Base-by-base conservation (phyloP, 1,284 basidiomycete species). In the Crepidotus sp. region DNA sequence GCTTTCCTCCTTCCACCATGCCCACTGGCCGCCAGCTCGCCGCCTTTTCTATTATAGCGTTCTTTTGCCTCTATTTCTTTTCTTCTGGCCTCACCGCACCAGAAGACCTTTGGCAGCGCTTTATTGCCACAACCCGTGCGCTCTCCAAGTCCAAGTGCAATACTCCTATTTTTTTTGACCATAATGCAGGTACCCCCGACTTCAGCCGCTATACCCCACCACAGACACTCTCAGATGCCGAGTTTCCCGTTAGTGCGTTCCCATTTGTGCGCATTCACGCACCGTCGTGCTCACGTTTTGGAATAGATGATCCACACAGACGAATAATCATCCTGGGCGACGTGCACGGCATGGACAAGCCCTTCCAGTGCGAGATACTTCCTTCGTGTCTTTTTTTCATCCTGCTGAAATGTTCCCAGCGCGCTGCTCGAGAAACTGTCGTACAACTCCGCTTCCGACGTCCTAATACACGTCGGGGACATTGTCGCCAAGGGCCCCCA, bases 391-490 rank as follows among this genome's bases (percentile, higher is more conserved):
- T 18, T 27, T 25, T 29, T 7, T 15, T 3, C 18, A 8, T 2
- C 4, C 21, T 17, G 25, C 38, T 34, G 42, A 31, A 36, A 44
- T 22, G 26, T 25, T 37, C 39, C 2, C 49, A 90, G 87, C 27
- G 60, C 71, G 38, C 68, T 93, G 3, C 68, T 93, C 21, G 49
- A 65, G 13, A 70, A 76, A 52, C 49, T 88, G 22, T 64, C 70
- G 1, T 93, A 83, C 59, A 57, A 77, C 26, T 64, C 74, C 1
- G 52, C 61, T 2, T 66, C 67, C 10, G 90, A 94, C 57, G 73
- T 71, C 1, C 66, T 96, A 24, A 66, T 95, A 19, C 83, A 90
- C 55, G 71, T 81, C 21, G 92, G 92, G 9, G 92, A 96, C 59
- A 67, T 93, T 18, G 58, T 88, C 15, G 69, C 83, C 13, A 93